A percentile compares a stretch with the other conserved stretches of the same genome.
Conservation (phyloP, 2,329 filamentous ascomycete species). For the Talaromyces sp. region DNA sequence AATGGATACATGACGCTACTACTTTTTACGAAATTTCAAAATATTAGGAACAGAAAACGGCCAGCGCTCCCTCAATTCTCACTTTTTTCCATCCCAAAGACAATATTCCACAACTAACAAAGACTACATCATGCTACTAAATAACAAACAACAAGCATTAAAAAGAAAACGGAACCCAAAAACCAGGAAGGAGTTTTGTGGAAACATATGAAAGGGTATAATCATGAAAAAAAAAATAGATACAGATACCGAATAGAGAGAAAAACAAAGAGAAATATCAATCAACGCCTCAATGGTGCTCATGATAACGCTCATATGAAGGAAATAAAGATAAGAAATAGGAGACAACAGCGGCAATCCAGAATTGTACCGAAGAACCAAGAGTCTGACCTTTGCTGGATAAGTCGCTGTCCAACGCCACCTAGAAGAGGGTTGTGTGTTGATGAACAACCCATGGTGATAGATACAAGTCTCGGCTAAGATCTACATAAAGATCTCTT, state of each 20-base stretch:
- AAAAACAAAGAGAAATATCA: conserved; percentile 8
- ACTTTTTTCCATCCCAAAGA: background rate
- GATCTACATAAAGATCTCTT: conserved; percentile 65
- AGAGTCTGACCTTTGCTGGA: background rate
- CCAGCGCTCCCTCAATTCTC: conserved; percentile 14
- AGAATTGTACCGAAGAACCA: background rate
- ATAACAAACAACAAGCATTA: background rate
- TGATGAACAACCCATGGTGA: background rate
- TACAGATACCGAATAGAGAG: conserved; percentile 10
- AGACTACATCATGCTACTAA: conserved; percentile 4
- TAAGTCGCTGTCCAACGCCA: background rate
- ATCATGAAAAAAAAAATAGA: conserved; percentile 7
- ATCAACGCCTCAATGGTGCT: conserved; percentile 13
- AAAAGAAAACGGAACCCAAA: background rate
- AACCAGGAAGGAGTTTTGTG: background rate
- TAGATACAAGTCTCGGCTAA: background rate
- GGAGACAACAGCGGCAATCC: background rate
- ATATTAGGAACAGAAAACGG: conserved; percentile 8
- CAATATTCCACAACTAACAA: background rate
- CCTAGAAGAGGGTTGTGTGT: background rate
- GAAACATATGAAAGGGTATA: conserved; percentile 13
- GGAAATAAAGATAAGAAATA: conserved; percentile 4
- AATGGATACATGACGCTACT: background rate
- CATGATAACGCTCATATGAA: conserved; percentile 16
- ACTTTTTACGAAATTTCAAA: background rate